Conservation (phyloP, 352 stramenopile genomes). For the Globisporangium iwayamae region DNA sequence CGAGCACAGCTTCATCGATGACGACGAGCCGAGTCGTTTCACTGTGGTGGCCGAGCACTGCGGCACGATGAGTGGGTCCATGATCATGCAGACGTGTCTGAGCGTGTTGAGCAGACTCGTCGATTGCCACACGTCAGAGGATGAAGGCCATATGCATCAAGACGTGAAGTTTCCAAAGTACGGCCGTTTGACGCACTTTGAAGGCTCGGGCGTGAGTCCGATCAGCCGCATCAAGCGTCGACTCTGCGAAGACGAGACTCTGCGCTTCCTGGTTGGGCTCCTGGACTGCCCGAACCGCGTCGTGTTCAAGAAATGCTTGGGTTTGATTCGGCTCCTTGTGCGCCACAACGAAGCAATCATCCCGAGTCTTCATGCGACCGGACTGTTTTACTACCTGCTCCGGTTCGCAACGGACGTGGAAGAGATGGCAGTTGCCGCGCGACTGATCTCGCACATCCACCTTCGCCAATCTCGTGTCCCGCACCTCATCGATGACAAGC, state of each 20-base stretch:
- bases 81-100: conserved; percentile 87
- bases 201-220: conserved; percentile 73
- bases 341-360: conserved; percentile 85
- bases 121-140: conserved; percentile 78
- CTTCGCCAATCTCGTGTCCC: conserved; percentile 67
- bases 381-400: conserved; percentile 86
- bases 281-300: conserved; percentile 80
- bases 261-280: conserved; percentile 78
- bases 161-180: conserved; percentile 80
- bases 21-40: conserved; percentile 48
- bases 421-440: conserved; percentile 77
- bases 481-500: conserved; percentile 64
- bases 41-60: conserved; percentile 77
- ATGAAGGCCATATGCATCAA: conserved; percentile 77
- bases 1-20: conserved; percentile 22
- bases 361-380: conserved; percentile 74
- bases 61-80: conserved; percentile 75
- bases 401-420: conserved; percentile 76
- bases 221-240: conserved; percentile 74
- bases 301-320: conserved; percentile 83
- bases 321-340: conserved; percentile 77
- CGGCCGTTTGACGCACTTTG: conserved; percentile 74
- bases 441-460: conserved; percentile 80
- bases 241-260: conserved; percentile 68
- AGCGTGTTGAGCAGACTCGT: conserved; percentile 80